These are phyloP conservation scores for Vanderwaltozyma yarrowii DNA, from an alignment of 805 yeast genomes.

Conservation along the genomic window DNA sequence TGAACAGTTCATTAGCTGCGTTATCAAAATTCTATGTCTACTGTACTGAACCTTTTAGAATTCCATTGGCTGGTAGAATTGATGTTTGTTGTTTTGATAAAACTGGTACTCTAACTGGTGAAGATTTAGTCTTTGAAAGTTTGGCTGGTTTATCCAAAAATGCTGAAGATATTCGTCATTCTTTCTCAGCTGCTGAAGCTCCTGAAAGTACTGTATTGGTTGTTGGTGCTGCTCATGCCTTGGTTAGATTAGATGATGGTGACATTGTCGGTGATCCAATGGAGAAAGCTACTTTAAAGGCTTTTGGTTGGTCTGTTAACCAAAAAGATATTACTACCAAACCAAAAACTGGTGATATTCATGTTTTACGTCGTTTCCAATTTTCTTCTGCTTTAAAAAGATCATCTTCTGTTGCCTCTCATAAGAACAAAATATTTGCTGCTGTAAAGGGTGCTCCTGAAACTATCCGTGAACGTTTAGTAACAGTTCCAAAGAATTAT, in stretches of 20 bases:
- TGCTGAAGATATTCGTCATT: constrained; percentile 40
- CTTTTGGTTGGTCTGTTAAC: constrained; percentile 77
- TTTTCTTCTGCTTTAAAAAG: constrained; percentile 93
- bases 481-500: constrained; percentile 61
- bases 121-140: constrained; percentile 93
- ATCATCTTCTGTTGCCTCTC: constrained; percentile 74
- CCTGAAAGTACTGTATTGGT: constrained; percentile 61
- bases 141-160: constrained; percentile 63
- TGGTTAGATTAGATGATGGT: constrained; percentile 90
- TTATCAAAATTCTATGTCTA: constrained; percentile 79
- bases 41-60: constrained; percentile 98
- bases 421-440: constrained; percentile 50
- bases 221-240: constrained; percentile 92
- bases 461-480: constrained; percentile 72
- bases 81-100: constrained; percentile 98
- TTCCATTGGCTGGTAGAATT: constrained; percentile 94
- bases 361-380: constrained; percentile 87
- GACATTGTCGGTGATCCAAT: constrained; percentile 98
- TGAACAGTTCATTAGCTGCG: constrained; percentile 81
- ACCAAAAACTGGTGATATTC: constrained; percentile 37
- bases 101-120: constrained; percentile 96
- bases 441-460: constrained; percentile 98
- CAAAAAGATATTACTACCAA: constrained; percentile 61
- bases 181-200: constrained; percentile 46
- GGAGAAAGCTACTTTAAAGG: constrained; percentile 92